These are phyloP conservation scores for Crithidia fasciculata DNA, from an alignment of 208 protist genomes.

Conservation along the genomic window DNA sequence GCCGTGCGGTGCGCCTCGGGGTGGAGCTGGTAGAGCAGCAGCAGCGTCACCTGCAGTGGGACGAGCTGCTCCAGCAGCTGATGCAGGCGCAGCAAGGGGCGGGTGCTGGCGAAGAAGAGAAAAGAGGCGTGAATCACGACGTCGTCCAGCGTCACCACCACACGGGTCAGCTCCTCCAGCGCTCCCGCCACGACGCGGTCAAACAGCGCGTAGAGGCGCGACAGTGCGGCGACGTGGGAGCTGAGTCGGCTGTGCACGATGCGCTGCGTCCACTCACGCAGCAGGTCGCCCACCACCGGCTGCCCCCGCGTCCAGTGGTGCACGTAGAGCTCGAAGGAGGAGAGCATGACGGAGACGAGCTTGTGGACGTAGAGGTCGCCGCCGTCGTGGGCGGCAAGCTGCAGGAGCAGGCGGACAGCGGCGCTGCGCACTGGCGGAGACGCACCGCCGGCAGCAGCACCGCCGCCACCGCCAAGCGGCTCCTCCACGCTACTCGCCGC, in stretches of 20 bases:
- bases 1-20: conserved; percentile 2
- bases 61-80: conserved; percentile 34
- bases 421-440: conserved; percentile 10
- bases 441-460: background rate
- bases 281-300: conserved; percentile 17
- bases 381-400: conserved; percentile 20
- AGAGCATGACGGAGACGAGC: conserved; percentile 19
- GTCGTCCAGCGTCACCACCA: conserved; percentile 36
- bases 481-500: conserved; percentile 13
- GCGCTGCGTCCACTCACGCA: conserved; percentile 22
- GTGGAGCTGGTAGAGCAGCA: conserved; percentile 17
- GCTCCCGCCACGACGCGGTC: conserved; percentile 7
- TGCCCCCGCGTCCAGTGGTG: conserved; percentile 4
- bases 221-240: conserved; percentile 5
- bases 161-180: conserved; percentile 15
- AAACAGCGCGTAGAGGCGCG: conserved; percentile 6
- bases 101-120: conserved; percentile 28
- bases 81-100: conserved; percentile 20
- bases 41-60: conserved; percentile 24
- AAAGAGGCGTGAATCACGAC: conserved; percentile 31
- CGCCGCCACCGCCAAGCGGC: background rate
- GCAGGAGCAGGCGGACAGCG: conserved; percentile 17
- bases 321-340: conserved; percentile 25
- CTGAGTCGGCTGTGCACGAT: conserved; percentile 16
- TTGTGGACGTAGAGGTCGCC: conserved; percentile 18